These are phyloP conservation scores for Eimeria tenella DNA, from an alignment of 169 alveolate genomes.

Conservation along the genomic window DNA sequence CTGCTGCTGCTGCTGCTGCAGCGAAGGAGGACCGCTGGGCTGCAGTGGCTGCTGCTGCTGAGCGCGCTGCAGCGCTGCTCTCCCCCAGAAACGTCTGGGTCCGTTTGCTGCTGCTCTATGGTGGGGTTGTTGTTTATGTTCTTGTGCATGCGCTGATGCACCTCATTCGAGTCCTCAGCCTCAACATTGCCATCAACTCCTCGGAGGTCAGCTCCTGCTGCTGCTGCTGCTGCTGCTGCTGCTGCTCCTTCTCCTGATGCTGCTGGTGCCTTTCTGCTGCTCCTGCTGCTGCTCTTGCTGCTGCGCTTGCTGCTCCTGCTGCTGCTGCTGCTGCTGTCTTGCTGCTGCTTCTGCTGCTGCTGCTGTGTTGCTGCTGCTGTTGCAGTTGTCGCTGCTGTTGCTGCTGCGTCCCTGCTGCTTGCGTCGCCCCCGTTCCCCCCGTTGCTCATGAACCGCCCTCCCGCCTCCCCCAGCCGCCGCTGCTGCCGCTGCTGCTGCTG, in stretches of 20 bases:
- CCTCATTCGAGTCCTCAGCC: constrained; percentile 89
- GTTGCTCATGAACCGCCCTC: too few species aligned
- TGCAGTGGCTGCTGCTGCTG: too few species aligned
- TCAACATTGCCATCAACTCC: constrained; percentile 93
- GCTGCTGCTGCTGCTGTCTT: constrained; percentile 63
- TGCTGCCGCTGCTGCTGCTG: too few species aligned
- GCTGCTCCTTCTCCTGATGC: too few species aligned
- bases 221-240: constrained; percentile 2
- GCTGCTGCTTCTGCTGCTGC: too few species aligned
- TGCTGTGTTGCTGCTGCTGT: too few species aligned
- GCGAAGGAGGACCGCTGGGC: too few species aligned
- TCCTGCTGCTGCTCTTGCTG: constrained; percentile 5
- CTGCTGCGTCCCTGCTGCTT: too few species aligned
- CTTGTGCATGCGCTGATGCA: constrained; percentile 90
- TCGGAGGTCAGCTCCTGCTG: constrained; percentile 92
- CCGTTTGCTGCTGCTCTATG: background rate
- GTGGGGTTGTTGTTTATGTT: constrained; percentile 84
- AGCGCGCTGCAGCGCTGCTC: background rate
- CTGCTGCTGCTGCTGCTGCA: too few species aligned
- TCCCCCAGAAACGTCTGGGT: background rate
- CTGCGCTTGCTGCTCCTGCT: constrained; percentile 58
- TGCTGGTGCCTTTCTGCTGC: background rate
- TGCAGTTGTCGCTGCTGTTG: too few species aligned
- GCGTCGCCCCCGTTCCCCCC: too few species aligned
- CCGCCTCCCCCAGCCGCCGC: too few species aligned